These are phyloP conservation scores for Microsporum ferrugineum DNA, from an alignment of 2,329 filamentous ascomycete species.

Conservation along the genomic window DNA sequence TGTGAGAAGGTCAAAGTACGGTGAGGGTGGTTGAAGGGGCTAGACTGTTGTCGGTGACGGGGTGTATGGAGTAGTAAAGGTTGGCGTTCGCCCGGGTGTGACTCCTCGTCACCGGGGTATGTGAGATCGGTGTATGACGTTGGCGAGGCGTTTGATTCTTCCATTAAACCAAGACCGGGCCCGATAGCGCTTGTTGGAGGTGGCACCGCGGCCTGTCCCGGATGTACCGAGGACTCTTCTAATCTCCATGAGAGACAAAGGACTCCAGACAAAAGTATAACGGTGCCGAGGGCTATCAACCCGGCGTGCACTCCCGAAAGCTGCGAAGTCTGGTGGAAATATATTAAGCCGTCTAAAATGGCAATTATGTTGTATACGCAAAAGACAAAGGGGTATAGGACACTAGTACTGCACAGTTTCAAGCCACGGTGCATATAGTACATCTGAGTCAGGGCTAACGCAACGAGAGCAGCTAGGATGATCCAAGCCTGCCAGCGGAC, in stretches of 20 bases:
- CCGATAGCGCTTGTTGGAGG: constrained; percentile 54
- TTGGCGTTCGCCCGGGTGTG: constrained; percentile 30
- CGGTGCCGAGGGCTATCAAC: constrained; percentile 69
- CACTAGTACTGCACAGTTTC: constrained; percentile 87
- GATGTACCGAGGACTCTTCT: constrained; percentile 45
- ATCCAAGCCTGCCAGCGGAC: constrained; percentile 91
- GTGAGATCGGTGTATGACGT: constrained; percentile 15
- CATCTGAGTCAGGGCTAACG: constrained; percentile 74
- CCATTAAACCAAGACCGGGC: constrained; percentile 70
- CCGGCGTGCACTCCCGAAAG: constrained; percentile 61
- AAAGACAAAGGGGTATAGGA: constrained; percentile 93
- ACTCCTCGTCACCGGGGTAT: constrained; percentile 28
- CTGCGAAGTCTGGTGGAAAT: constrained; percentile 79
- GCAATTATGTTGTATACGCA: constrained; percentile 99
- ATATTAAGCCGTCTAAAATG: constrained; percentile 92
- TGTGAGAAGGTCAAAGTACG: constrained; percentile 26
- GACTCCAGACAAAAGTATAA: constrained; percentile 75
- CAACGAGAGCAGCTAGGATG: constrained; percentile 69
- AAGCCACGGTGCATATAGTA: constrained; percentile 92
- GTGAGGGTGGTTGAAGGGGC: constrained; percentile 17
- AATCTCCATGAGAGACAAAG: constrained; percentile 88
- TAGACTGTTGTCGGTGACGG: constrained; percentile 19
- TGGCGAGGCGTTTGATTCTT: constrained; percentile 35
- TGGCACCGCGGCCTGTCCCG: constrained; percentile 29
- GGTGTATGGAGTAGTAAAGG: constrained; percentile 29